A percentile compares a stretch with the other conserved stretches of the same genome.
These are phyloP conservation scores for Penicillium canariense DNA, from an alignment of 495 filamentous ascomycete genomes.

Conservation along the genomic window DNA sequence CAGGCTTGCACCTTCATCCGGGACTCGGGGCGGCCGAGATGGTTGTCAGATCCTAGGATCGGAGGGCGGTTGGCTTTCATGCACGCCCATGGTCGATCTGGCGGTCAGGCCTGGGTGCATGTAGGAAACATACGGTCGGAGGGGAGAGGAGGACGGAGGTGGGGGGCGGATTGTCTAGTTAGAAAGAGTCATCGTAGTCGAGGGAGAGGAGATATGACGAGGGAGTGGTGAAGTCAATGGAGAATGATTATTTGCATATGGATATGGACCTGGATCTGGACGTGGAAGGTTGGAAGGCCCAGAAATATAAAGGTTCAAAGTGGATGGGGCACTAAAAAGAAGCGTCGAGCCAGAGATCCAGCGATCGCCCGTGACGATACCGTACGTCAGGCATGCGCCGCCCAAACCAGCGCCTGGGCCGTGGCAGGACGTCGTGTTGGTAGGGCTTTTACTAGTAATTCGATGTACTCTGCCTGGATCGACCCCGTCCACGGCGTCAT, in stretches of 20 bases:
- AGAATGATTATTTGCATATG: too few species aligned
- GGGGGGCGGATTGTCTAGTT: too few species aligned
- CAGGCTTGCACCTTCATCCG: conserved; percentile 17
- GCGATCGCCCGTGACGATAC: conserved; percentile 13
- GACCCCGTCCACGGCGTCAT: conserved; percentile 14
- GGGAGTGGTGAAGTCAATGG: too few species aligned
- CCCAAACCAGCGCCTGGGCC: conserved; percentile 9
- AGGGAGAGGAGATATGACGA: too few species aligned
- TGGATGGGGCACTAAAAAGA: conserved; percentile 23
- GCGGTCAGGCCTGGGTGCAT: conserved; percentile 5
- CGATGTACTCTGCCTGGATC: conserved; percentile 3
- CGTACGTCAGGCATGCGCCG: conserved; percentile 1
- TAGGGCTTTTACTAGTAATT: not conserved
- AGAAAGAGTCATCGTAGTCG: too few species aligned
- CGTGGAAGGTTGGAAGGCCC: too few species aligned
- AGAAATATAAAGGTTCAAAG: conserved; percentile 6
- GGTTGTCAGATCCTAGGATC: not conserved
- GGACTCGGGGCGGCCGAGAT: not conserved
- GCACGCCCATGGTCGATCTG: conserved; percentile 8
- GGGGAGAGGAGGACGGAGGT: too few species aligned
- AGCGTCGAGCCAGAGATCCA: conserved; percentile 21
- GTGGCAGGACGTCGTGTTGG: not conserved
- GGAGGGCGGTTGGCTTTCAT: conserved; percentile 3
- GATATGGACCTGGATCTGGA: too few species aligned
- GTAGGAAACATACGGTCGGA: not conserved